Conservation (phyloP, 805 yeast species). For the Ascoidea rubescens region DNA sequence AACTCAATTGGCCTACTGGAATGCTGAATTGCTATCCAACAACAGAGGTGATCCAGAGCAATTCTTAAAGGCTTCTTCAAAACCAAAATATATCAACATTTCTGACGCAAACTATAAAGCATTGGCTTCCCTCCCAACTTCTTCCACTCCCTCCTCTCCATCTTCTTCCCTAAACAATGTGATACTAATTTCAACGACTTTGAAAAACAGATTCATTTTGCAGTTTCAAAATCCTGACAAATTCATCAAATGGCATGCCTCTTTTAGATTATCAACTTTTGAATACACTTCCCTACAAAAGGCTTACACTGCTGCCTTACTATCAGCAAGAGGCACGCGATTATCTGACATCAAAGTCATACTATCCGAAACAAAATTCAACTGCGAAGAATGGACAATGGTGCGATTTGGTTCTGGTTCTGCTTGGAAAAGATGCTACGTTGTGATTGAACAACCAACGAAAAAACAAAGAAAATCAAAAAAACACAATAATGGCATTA, state of each 20-base stretch:
- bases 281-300: constrained; percentile 81
- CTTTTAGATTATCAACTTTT: constrained; percentile 65
- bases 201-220: constrained; percentile 74
- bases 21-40: constrained; percentile 49
- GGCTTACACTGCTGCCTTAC: constrained; percentile 90
- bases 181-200: constrained; percentile 81
- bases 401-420: constrained; percentile 93
- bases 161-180: constrained; percentile 50
- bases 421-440: constrained; percentile 95
- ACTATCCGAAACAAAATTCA: constrained; percentile 71
- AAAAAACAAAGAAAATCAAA: constrained; percentile 29
- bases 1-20: constrained; percentile 87
- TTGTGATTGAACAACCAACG: constrained; percentile 67
- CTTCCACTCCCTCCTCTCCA: constrained; percentile 32
- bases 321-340: constrained; percentile 82
- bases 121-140: constrained; percentile 45
- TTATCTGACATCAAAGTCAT: constrained; percentile 78
- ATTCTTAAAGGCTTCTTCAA: constrained; percentile 43
- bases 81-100: constrained; percentile 81
- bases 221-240: constrained; percentile 59
- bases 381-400: constrained; percentile 88
- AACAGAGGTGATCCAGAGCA: constrained; percentile 25
- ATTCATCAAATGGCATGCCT: constrained; percentile 67
- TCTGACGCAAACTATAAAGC: constrained; percentile 82
- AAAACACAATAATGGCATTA: constrained; percentile 39